Conservation (phyloP, 2,329 filamentous ascomycete species). For the Verticillium nubilum region DNA sequence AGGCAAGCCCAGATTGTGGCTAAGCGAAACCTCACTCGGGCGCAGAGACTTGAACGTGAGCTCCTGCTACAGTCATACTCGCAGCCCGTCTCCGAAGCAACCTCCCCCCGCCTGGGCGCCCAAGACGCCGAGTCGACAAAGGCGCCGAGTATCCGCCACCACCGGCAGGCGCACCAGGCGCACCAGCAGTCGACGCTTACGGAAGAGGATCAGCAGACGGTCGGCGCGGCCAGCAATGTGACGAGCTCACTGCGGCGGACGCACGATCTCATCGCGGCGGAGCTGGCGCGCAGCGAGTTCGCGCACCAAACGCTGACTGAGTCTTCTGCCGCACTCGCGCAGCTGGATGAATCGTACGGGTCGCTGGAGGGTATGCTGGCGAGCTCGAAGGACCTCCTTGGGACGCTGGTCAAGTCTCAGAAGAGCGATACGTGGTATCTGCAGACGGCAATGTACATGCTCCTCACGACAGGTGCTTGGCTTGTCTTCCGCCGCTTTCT, state of each 20-base stretch:
- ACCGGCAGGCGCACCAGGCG: constrained; percentile 24
- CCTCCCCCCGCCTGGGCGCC: constrained; percentile 19
- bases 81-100: constrained; percentile 29
- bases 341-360: constrained; percentile 76
- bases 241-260: constrained; percentile 79
- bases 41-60: constrained; percentile 71
- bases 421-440: constrained; percentile 99
- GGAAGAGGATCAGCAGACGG: constrained; percentile 65
- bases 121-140: constrained; percentile 9
- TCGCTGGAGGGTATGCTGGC: constrained; percentile 72
- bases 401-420: constrained; percentile 75
- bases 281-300: constrained; percentile 82
- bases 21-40: constrained; percentile 66
- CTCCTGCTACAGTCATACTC: constrained; percentile 64
- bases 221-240: constrained; percentile 75
- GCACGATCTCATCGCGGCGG: constrained; percentile 78
- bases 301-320: constrained; percentile 84
- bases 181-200: constrained; percentile 34
- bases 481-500: constrained; percentile 77
- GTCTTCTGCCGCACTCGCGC: constrained; percentile 74
- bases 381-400: constrained; percentile 68
- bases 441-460: constrained; percentile 79
- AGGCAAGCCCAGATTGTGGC: constrained; percentile 77
- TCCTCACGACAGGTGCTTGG: constrained; percentile 75
- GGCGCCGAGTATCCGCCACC: constrained; percentile 19